A percentile compares a stretch with the other conserved stretches of the same genome.
Evolutionary conservation across 164 flowering plant genomes (phyloP).

Genomic region (Pachysandra terminalis): DNA sequence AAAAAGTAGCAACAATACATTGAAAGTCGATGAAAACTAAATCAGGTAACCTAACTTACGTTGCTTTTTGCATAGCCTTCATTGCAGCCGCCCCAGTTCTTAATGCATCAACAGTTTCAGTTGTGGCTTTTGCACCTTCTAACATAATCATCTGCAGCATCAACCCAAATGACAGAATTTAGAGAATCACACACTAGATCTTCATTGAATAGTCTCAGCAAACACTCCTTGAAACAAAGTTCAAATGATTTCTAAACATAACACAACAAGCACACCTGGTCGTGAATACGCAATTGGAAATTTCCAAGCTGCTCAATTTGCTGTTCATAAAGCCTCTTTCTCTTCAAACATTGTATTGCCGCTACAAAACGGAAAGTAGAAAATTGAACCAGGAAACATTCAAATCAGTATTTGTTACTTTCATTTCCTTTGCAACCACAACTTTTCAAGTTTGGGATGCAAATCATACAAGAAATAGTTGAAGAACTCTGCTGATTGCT

Average conservation of each 20-base stretch:
- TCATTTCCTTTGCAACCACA: background rate
- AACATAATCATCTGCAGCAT: constrained; percentile 66
- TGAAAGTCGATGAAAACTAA: no score
- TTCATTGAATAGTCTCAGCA: background rate
- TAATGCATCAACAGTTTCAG: constrained; percentile 75
- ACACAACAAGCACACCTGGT: constrained; percentile 40
- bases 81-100: constrained; percentile 70
- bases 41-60: constrained; percentile 35
- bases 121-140: constrained; percentile 87
- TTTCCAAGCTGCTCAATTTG: constrained; percentile 71
- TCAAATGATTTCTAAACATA: background rate
- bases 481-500: background rate
- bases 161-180: constrained; percentile 1
- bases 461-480: background rate
- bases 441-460: background rate
- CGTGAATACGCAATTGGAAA: constrained; percentile 69
- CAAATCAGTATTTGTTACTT: background rate
- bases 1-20: no score
- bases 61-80: constrained; percentile 80
- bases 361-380: constrained; percentile 32
- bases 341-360: constrained; percentile 74
- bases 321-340: constrained; percentile 65
- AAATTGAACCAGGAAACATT: background rate
- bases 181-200: background rate
- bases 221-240: background rate